phyloP scores from a whole-genome alignment of 495 filamentous ascomycete genomes.

The Xylaria longipes region DNA sequence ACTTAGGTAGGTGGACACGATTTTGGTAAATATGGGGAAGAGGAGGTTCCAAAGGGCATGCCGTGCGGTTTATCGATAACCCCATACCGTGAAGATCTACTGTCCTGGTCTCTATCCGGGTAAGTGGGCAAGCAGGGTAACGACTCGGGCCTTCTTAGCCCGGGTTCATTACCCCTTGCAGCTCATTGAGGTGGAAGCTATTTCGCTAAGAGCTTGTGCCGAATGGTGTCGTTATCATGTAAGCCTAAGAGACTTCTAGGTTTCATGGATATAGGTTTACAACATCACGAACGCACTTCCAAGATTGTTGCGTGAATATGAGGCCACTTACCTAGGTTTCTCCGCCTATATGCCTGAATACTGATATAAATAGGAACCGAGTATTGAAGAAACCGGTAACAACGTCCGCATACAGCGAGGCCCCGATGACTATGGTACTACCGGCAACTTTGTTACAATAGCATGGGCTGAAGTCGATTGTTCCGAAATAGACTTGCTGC shows the following conservation, averaged over 20 bases:
- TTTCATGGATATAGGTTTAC: neutral
- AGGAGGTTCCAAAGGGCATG: neutral
- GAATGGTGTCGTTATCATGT: neutral
- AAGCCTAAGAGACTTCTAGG: neutral
- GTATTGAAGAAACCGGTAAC: neutral
- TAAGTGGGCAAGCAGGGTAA: neutral
- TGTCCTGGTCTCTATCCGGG: neutral
- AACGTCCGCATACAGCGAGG: neutral
- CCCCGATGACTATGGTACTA: neutral
- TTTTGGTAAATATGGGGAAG: neutral
- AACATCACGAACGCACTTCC: neutral
- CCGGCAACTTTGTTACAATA: neutral
- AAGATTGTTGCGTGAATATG: neutral
- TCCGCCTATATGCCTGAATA: neutral
- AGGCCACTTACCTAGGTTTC: neutral
- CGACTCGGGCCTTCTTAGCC: too few species aligned
- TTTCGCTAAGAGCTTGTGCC: neutral
- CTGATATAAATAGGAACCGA: neutral
- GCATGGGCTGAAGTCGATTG: neutral
- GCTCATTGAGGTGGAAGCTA: neutral
- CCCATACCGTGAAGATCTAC: neutral
- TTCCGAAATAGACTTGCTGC: neutral
- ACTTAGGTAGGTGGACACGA: constrained; percentile 4
- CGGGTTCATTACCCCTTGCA: neutral
- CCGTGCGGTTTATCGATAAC: neutral